These are phyloP conservation scores for Nakaseomyces nivariensis DNA, from an alignment of 1,139 yeast species.

Conservation along the genomic window DNA sequence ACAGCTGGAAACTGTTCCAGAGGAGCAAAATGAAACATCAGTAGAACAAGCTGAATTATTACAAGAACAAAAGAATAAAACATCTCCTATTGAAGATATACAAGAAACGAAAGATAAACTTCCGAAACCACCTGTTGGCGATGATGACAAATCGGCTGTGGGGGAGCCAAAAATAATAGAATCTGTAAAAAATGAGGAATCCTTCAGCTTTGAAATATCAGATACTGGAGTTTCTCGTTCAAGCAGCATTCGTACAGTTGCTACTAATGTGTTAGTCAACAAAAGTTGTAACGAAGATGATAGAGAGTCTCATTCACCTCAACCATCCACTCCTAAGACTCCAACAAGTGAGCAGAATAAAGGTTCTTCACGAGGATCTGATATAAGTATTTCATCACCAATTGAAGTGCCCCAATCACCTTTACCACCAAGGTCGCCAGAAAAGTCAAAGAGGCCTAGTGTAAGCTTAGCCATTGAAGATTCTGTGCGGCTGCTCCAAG, in stretches of 20 bases:
- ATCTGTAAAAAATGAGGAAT: not conserved
- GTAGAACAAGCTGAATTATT: not conserved
- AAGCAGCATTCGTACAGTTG: constrained; percentile 8
- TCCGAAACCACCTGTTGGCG: too few relatives aligned
- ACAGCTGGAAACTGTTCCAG: not conserved
- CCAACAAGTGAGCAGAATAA: not conserved
- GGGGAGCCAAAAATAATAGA: too few relatives aligned
- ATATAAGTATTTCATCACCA: not conserved
- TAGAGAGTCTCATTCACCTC: constrained; percentile 4
- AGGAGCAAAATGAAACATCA: not conserved
- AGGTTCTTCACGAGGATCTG: not conserved
- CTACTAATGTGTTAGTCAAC: constrained; percentile 8
- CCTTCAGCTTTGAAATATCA: not conserved
- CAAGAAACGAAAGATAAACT: not conserved
- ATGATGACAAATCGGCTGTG: too few relatives aligned
- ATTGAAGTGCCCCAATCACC: not conserved
- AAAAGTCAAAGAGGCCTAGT: not conserved
- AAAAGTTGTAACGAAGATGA: not conserved
- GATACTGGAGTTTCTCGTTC: not conserved
- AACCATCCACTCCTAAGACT: not conserved
- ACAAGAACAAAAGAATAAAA: not conserved
- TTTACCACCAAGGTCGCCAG: not conserved
- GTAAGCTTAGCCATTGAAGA: not conserved
- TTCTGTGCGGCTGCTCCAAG: not conserved
- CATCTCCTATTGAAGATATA: not conserved